Percentiles rank a stretch among this genome's conserved stretches.
These are phyloP conservation scores for Trebouxia gelatinosa DNA, from an alignment of 163 green algal genomes.

Conservation along the genomic window DNA sequence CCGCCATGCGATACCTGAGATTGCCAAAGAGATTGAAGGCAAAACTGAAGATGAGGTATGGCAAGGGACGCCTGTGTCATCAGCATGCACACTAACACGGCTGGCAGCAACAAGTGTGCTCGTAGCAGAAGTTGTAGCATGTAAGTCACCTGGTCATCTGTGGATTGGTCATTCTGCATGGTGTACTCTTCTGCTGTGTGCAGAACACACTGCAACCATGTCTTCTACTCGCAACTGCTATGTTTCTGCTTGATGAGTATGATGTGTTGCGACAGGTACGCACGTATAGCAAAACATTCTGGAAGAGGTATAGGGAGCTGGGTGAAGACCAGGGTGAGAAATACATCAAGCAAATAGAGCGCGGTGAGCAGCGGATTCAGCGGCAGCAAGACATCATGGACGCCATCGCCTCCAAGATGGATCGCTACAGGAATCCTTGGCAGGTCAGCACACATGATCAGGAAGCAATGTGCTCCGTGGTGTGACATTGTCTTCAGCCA, in stretches of 20 bases:
- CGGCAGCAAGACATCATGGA: constrained; percentile 92
- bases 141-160: too few species aligned
- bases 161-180: too few species aligned
- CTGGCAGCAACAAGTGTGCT: too few species aligned
- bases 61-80: too few species aligned
- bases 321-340: constrained; percentile 81
- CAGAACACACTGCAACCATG: too few species aligned
- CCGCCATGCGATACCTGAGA: constrained; percentile 69
- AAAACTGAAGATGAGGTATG: constrained; percentile 90
- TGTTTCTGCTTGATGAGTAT: neutral
- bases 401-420: constrained; percentile 90
- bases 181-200: too few species aligned
- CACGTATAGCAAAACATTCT: constrained; percentile 85
- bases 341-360: constrained; percentile 93
- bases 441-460: constrained; percentile 35
- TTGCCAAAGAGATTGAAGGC: constrained; percentile 92
- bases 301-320: constrained; percentile 87
- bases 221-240: too few species aligned
- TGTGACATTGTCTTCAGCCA: neutral
- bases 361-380: constrained; percentile 94
- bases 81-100: too few species aligned
- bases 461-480: neutral
- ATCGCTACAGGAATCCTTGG: constrained; percentile 96
- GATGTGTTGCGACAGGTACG: constrained; percentile 37
- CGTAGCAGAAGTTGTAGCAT: too few species aligned